Evolutionary conservation across 1,284 basidiomycete species (phyloP).

Genomic region (Heterobasidion parviporum): DNA sequence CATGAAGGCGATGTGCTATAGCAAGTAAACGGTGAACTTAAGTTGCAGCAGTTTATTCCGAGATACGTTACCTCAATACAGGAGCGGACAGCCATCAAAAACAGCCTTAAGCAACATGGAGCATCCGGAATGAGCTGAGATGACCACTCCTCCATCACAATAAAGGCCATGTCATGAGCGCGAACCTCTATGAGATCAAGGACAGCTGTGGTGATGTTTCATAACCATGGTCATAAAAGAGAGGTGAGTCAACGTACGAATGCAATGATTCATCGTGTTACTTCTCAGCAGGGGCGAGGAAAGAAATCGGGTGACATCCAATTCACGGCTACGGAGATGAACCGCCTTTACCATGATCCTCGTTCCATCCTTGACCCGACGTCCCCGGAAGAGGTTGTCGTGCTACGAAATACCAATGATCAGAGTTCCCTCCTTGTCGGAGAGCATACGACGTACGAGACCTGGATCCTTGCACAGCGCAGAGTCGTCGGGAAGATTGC

Average conservation of each 20-base stretch:
- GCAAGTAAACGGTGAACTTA: constrained; percentile 2
- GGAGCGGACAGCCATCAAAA: constrained; percentile 51
- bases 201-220: constrained; percentile 36
- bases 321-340: constrained; percentile 52
- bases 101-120: constrained; percentile 42
- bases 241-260: constrained; percentile 41
- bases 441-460: constrained; percentile 35
- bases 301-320: constrained; percentile 45
- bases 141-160: constrained; percentile 76
- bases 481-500: constrained; percentile 36
- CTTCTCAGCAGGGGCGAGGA: constrained; percentile 40
- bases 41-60: background rate
- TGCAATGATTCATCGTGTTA: constrained; percentile 65
- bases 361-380: constrained; percentile 36
- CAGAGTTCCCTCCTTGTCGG: background rate
- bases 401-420: constrained; percentile 30
- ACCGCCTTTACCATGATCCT: constrained; percentile 64
- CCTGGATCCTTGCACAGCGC: constrained; percentile 62
- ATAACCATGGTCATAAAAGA: background rate
- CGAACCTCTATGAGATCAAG: constrained; percentile 50
- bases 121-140: constrained; percentile 44
- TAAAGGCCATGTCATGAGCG: constrained; percentile 49
- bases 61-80: constrained; percentile 47
- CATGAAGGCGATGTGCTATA: constrained; percentile 61
- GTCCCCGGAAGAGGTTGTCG: constrained; percentile 64